phyloP scores from a whole-genome alignment of 129 eudicot species.

The Deinandra increscens region DNA sequence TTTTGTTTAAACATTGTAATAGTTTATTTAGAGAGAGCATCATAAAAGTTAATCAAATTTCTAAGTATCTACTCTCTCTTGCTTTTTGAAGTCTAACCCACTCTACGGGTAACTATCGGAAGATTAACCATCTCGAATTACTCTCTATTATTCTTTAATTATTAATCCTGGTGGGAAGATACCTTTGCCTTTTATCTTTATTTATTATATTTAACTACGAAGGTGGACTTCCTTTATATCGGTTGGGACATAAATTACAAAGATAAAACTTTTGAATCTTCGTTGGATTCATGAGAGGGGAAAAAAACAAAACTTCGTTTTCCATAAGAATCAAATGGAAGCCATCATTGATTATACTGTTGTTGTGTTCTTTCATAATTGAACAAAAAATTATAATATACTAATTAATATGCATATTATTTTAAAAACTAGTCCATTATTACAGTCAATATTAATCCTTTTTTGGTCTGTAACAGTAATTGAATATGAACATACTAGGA shows the following conservation, averaged over 20 bases:
- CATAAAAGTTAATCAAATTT: too few species aligned
- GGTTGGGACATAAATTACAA: background rate
- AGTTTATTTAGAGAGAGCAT: too few species aligned
- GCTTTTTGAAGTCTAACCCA: too few species aligned
- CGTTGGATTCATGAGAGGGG: background rate
- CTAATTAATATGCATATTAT: background rate
- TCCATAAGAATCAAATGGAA: background rate
- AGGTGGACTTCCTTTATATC: conserved; percentile 14
- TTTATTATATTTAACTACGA: background rate
- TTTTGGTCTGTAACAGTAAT: background rate
- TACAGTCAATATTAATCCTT: background rate
- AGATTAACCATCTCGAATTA: too few species aligned
- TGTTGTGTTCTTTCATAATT: background rate
- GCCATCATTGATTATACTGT: background rate
- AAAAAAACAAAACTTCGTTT: conserved; percentile 10
- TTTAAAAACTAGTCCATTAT: background rate
- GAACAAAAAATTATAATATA: background rate
- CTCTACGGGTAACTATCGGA: too few species aligned
- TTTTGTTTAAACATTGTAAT: too few species aligned
- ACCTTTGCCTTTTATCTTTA: background rate
- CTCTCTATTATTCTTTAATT: too few species aligned
- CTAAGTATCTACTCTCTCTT: too few species aligned
- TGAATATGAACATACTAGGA: too few species aligned
- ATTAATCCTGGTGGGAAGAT: conserved; percentile 17
- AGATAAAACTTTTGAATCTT: background rate